Evolutionary conservation across 2,329 filamentous ascomycete species (phyloP).

Genomic region (Pyrenophora graminea): DNA sequence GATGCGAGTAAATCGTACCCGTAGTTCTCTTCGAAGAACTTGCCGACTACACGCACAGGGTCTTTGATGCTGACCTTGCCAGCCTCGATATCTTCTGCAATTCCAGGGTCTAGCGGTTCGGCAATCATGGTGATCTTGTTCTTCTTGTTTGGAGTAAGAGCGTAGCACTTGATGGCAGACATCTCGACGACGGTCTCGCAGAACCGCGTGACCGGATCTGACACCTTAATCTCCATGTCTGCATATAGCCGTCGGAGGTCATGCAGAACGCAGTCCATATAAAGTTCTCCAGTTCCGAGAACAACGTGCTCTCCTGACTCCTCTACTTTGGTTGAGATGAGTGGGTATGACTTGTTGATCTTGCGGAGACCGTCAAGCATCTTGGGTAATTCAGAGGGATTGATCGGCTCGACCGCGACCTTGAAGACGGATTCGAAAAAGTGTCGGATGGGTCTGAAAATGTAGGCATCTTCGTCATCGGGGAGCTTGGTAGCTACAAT

Average conservation of each 20-base stretch:
- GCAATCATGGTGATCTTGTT: slow-evolving; percentile 99
- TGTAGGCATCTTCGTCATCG: slow-evolving; percentile 89
- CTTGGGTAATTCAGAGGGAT: slow-evolving; percentile 95
- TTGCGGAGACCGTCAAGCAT: slow-evolving; percentile 97
- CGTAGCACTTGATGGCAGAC: slow-evolving; percentile 96
- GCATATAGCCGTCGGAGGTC: slow-evolving; percentile 92
- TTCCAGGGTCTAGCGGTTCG: slow-evolving; percentile 91
- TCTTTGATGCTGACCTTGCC: slow-evolving; percentile 91
- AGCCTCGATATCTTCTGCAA: slow-evolving; percentile 90
- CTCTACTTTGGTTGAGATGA: slow-evolving; percentile 95
- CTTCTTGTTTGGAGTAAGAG: slow-evolving; percentile 97
- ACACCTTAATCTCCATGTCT: slow-evolving; percentile 99
- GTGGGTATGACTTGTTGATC: slow-evolving; percentile 96
- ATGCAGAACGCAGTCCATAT: slow-evolving; percentile 98
- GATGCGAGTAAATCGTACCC: slow-evolving; percentile 95
- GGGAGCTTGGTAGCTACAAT: slow-evolving; percentile 79
- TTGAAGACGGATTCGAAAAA: slow-evolving; percentile 98
- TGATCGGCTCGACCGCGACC: slow-evolving; percentile 96
- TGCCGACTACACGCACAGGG: slow-evolving; percentile 88
- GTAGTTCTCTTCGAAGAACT: slow-evolving; percentile 96
- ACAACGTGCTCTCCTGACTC: slow-evolving; percentile 97
- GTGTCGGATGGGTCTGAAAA: slow-evolving; percentile 90
- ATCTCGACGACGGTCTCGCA: slow-evolving; percentile 98
- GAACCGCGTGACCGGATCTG: slow-evolving; percentile 94
- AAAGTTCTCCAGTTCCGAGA: slow-evolving; percentile 94